Evolutionary conservation across 441 rosid species (phyloP).

Genomic region (Omphalea diandra): DNA sequence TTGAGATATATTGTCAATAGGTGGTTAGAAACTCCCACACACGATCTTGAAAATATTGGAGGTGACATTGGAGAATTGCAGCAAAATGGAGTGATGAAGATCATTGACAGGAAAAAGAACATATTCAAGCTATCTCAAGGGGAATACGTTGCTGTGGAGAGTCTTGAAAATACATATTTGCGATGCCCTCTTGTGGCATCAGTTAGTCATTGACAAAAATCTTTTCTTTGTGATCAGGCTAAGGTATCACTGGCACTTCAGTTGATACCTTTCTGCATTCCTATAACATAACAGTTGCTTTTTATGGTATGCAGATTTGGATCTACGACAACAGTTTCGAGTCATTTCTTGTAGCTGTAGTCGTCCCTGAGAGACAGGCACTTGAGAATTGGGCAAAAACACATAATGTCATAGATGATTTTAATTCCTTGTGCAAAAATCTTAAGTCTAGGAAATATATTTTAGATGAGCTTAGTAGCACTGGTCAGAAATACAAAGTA

Average conservation of each 20-base stretch:
- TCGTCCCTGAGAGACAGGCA: slow-evolving; percentile 65
- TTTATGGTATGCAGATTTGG: slow-evolving; percentile 56
- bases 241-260: no score
- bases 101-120: slow-evolving; percentile 89
- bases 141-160: slow-evolving; percentile 91
- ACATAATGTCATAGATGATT: slow-evolving; percentile 48
- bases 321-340: slow-evolving; percentile 87
- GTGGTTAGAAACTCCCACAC: no score
- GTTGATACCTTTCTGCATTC: neutral
- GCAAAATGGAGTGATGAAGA: slow-evolving; percentile 79
- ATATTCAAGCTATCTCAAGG: slow-evolving; percentile 93
- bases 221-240: neutral
- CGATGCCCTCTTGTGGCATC: slow-evolving; percentile 69
- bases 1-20: no score
- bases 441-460: slow-evolving; percentile 62
- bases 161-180: slow-evolving; percentile 62
- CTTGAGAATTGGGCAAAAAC: slow-evolving; percentile 74
- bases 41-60: slow-evolving; percentile 28
- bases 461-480: slow-evolving; percentile 69
- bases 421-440: slow-evolving; percentile 58
- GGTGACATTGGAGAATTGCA: slow-evolving; percentile 94
- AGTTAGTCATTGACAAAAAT: slow-evolving; percentile 30
- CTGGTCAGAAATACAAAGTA: slow-evolving; percentile 64
- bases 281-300: neutral
- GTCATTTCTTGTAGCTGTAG: slow-evolving; percentile 80